These are phyloP conservation scores for Dendrocalamus latiflorus DNA, from an alignment of 202 grass and related monocot genomes.

Conservation along the genomic window DNA sequence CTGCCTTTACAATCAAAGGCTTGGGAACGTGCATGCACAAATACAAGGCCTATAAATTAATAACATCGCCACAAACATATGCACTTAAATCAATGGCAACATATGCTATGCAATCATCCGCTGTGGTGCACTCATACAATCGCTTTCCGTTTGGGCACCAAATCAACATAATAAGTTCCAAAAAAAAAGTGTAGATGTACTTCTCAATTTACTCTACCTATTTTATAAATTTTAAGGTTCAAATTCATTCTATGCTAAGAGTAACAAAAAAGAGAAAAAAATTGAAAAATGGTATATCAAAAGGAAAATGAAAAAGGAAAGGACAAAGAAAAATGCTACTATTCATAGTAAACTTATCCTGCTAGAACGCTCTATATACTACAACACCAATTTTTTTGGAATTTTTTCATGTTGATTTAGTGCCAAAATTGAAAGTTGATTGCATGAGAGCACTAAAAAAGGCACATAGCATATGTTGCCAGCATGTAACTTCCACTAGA, in stretches of 20 bases:
- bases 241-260: neutral
- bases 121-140: neutral
- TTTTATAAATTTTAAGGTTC: neutral
- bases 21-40: neutral
- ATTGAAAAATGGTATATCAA: neutral
- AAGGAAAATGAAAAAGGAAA: no score
- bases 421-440: neutral
- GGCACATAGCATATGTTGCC: neutral
- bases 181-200: neutral
- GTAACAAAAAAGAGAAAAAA: neutral
- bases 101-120: neutral
- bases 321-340: neutral
- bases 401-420: neutral
- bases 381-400: no score
- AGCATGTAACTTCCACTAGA: neutral
- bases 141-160: no score
- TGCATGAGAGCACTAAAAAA: neutral
- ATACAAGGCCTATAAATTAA: neutral
- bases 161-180: neutral
- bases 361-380: neutral
- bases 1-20: neutral
- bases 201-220: neutral
- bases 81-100: neutral
- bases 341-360: neutral
- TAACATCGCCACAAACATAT: neutral